Percentiles rank a stretch among this genome's conserved stretches.
These are phyloP conservation scores for Claviceps lovelessii DNA, from an alignment of 2,329 filamentous ascomycete genomes.

Conservation along the genomic window DNA sequence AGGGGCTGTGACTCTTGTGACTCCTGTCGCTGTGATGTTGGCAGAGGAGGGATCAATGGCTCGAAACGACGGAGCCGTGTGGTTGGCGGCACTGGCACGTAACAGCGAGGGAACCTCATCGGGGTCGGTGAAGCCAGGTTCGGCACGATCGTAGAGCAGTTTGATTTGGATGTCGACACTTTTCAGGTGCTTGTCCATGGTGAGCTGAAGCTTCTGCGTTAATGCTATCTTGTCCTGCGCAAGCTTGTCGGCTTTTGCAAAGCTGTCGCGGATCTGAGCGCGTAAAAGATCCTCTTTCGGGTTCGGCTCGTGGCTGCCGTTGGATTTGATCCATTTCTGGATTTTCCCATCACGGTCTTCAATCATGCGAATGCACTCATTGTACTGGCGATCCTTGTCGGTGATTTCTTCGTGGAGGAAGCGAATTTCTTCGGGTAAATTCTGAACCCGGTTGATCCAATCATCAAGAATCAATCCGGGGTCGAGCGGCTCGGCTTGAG, in stretches of 20 bases:
- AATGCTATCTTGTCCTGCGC: conserved; percentile 63
- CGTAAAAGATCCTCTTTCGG: conserved; percentile 60
- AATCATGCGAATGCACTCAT: conserved; percentile 54
- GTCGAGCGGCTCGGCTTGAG: conserved; percentile 46
- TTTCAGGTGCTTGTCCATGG: conserved; percentile 48
- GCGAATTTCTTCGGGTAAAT: conserved; percentile 67
- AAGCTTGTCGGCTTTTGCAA: conserved; percentile 51
- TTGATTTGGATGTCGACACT: conserved; percentile 51
- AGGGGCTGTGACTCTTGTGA: conserved; percentile 7
- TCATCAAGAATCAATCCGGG: conserved; percentile 62
- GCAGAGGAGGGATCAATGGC: conserved; percentile 30
- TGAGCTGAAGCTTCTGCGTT: conserved; percentile 45
- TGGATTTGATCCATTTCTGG: conserved; percentile 67
- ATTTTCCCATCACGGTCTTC: conserved; percentile 59
- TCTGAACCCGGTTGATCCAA: conserved; percentile 60
- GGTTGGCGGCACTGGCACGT: conserved; percentile 42
- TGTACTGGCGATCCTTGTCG: conserved; percentile 61
- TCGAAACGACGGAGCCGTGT: conserved; percentile 25
- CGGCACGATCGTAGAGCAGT: conserved; percentile 43
- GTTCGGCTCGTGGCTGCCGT: conserved; percentile 59
- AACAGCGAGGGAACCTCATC: conserved; percentile 50
- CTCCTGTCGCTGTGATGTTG: conserved; percentile 13
- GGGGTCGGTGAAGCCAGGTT: conserved; percentile 46
- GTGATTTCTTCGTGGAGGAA: conserved; percentile 74
- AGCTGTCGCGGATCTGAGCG: conserved; percentile 53